These are phyloP conservation scores for Cercophora sp. DNA, from an alignment of 495 filamentous ascomycete species.

Conservation along the genomic window DNA sequence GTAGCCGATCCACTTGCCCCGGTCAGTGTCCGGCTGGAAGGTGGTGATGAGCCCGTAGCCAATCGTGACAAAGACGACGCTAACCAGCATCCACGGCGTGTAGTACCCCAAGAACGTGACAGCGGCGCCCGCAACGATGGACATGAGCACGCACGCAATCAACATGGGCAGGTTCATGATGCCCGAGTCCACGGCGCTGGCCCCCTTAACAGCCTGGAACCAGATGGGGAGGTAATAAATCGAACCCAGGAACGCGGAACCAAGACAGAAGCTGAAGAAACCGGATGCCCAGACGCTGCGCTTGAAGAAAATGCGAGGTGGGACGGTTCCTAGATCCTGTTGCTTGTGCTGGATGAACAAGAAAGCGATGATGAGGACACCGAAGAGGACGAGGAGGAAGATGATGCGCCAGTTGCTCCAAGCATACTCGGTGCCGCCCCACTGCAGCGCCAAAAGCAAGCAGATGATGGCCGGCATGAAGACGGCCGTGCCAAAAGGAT, in stretches of 20 bases:
- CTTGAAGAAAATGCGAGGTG: constrained; percentile 63
- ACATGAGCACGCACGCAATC: constrained; percentile 56
- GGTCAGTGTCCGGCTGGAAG: constrained; percentile 49
- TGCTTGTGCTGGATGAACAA: constrained; percentile 56
- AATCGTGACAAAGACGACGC: constrained; percentile 56
- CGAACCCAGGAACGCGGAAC: constrained; percentile 63
- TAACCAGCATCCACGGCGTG: constrained; percentile 65
- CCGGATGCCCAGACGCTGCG: constrained; percentile 59
- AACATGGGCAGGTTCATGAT: constrained; percentile 76
- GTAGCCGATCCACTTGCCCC: constrained; percentile 71
- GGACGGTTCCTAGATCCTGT: constrained; percentile 67
- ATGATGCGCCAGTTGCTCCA: constrained; percentile 69
- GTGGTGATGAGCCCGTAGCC: constrained; percentile 70
- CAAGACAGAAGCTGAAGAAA: constrained; percentile 53
- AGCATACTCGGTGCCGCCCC: constrained; percentile 69
- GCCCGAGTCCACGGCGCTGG: constrained; percentile 64
- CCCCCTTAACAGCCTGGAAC: constrained; percentile 81
- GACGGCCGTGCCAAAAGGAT: constrained; percentile 60
- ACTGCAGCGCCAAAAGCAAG: constrained; percentile 76
- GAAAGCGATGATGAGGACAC: constrained; percentile 61
- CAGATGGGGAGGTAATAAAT: constrained; percentile 77
- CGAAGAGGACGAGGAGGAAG: constrained; percentile 66
- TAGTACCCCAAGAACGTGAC: constrained; percentile 70
- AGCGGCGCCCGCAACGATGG: constrained; percentile 56
- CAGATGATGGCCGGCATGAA: constrained; percentile 72